Percentiles rank a stretch among this genome's conserved stretches.
phyloP scores from a whole-genome alignment of 371 early-diverging fungal genomes.

The Chytridium lagenaria region DNA sequence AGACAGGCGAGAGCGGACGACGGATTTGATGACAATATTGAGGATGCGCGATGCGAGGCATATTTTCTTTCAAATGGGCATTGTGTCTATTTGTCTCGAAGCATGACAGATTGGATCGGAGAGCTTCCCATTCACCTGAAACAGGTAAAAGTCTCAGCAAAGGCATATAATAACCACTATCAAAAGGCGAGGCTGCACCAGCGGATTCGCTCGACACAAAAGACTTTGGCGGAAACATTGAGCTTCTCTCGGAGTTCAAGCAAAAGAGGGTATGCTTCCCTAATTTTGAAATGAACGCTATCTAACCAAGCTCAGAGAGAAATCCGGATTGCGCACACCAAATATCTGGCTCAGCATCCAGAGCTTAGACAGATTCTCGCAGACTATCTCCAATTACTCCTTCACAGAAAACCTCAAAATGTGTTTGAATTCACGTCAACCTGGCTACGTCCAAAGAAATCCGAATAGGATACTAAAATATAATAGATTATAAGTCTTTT shows the following conservation, averaged over 20 bases:
- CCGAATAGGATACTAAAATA: too few species aligned
- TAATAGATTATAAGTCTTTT: neutral
- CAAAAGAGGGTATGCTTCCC: constrained; percentile 49
- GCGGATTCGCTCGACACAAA: constrained; percentile 15
- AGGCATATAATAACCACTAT: neutral
- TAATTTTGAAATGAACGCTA: neutral
- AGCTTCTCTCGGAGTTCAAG: constrained; percentile 48
- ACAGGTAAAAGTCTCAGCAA: neutral
- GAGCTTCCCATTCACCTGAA: constrained; percentile 10
- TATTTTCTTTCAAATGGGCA: constrained; percentile 9
- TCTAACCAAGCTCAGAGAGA: constrained; percentile 29
- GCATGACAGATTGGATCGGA: neutral
- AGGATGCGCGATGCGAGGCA: constrained; percentile 15
- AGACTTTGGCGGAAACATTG: constrained; percentile 49
- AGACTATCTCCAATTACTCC: constrained; percentile 51
- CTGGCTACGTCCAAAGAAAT: constrained; percentile 23
- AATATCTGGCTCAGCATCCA: constrained; percentile 44
- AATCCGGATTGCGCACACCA: constrained; percentile 32
- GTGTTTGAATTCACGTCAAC: constrained; percentile 48
- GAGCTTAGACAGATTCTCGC: constrained; percentile 49
- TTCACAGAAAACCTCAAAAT: constrained; percentile 51
- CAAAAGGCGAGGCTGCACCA: neutral
- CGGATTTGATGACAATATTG: constrained; percentile 18
- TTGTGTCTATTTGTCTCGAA: constrained; percentile 8
- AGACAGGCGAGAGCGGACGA: constrained; percentile 17